Evolutionary conservation across 2,329 filamentous ascomycete genomes (phyloP), one percentile per base, ranked within the genome.

Genomic region (Xylariales sp.): DNA sequence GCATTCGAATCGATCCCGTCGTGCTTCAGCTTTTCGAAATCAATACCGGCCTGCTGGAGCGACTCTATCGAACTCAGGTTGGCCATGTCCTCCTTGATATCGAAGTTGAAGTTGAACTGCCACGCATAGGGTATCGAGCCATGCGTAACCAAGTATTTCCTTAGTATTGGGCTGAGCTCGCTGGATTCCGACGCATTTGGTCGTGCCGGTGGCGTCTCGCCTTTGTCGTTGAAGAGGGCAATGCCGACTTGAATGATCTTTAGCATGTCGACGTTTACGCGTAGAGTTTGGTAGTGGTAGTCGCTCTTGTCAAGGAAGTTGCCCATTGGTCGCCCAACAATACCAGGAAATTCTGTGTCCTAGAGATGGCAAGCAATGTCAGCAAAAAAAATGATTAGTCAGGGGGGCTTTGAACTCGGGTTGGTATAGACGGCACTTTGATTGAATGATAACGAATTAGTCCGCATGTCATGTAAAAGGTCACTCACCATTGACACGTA

Each of bases 21-120:
- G 42, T 85, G 83, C 39, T 91, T 84, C 46, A 95, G 82, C 43
- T 83, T 76, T 38, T 78, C 73, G 48, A 98, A 96, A 60, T 97
- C 88, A 44, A 96, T 90, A n/a, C 93, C 93, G 2, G 88, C 88
- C 53, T 88, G 84, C 51, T 88, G 83, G 15, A 97, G 76, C 51
- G 95, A 88, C 48, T 93, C 85, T 49, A 96, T 96, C 13, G 89
- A 96, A 41, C 89, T 85, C 58, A 95, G 85, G 46, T 94, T 93
- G 66, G 94, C 97, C 93, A 98, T 98, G 65, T 98, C 93, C 27
- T 91, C 81, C 49, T 93, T 86, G 8, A 96, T 74, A 2, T 88
- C 93, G 63, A 97, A 98, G 52, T 90, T 85, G 66, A 98, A 98
- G 71, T 98, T 97, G 74, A 98, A 98, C 52, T 96, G 91, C 93